These are phyloP conservation scores for Pouteria glomerata DNA, from an alignment of 148 eudicot genomes.

Conservation along the genomic window DNA sequence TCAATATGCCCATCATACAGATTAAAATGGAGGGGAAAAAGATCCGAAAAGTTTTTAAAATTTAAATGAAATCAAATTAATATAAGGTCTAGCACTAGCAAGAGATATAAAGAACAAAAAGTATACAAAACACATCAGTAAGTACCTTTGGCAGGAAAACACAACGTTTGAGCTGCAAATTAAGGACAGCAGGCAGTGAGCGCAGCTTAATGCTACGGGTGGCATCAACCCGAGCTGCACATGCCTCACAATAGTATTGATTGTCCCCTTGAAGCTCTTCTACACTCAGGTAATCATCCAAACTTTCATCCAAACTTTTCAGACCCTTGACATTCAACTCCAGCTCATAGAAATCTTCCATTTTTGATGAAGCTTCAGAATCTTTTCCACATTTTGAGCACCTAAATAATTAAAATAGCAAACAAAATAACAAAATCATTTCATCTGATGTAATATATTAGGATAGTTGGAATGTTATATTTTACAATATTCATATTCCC, in stretches of 20 bases:
- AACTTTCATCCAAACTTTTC: slow-evolving; percentile 77
- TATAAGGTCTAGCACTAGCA: background rate
- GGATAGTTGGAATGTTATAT: too few relatives aligned
- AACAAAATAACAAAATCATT: slow-evolving; percentile 15
- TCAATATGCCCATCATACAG: background rate
- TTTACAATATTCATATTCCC: too few relatives aligned
- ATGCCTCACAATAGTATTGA: slow-evolving; percentile 79
- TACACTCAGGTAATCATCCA: slow-evolving; percentile 71
- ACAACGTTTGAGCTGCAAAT: slow-evolving; percentile 97
- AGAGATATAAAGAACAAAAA: background rate
- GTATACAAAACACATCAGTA: background rate
- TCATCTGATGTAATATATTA: background rate
- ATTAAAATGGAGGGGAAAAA: background rate
- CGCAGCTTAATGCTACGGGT: slow-evolving; percentile 92
- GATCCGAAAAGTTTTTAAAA: background rate
- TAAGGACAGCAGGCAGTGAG: slow-evolving; percentile 75
- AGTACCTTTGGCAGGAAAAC: slow-evolving; percentile 89
- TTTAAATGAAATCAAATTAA: background rate
- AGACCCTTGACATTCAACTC: slow-evolving; percentile 90
- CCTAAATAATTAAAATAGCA: slow-evolving; percentile 30
- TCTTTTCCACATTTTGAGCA: slow-evolving; percentile 88
- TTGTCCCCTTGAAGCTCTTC: slow-evolving; percentile 97
- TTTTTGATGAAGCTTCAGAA: slow-evolving; percentile 86
- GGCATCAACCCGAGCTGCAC: slow-evolving; percentile 81
- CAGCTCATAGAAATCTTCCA: slow-evolving; percentile 93